phyloP scores from a whole-genome alignment of 164 flowering plant species.

The Sedum album region DNA sequence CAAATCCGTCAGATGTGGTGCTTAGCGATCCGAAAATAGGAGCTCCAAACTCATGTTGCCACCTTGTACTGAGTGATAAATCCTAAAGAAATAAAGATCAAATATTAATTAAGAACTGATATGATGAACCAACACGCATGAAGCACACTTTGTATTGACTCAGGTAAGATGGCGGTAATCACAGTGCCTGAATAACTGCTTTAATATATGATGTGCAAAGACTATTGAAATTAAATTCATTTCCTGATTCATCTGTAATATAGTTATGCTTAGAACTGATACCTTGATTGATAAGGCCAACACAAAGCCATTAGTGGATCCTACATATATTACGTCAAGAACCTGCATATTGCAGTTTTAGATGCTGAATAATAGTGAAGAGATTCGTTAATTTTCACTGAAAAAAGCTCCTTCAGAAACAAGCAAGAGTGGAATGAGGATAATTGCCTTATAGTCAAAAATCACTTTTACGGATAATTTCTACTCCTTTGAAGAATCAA shows the following conservation, averaged over 20 bases:
- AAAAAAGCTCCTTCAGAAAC: too few relatives aligned
- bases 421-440: not conserved
- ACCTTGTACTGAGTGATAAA: conserved; percentile 34
- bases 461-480: not conserved
- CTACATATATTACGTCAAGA: conserved; percentile 52
- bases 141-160: not conserved
- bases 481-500: not conserved
- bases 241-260: not conserved
- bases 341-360: conserved; percentile 24
- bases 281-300: conserved; percentile 67
- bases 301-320: conserved; percentile 72
- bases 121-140: not conserved
- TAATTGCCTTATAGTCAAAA: not conserved
- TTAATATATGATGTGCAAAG: not conserved
- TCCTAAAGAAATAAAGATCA: conserved; percentile 35
- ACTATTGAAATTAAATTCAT: not conserved
- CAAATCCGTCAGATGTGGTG: conserved; percentile 40
- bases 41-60: conserved; percentile 58
- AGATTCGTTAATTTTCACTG: too few relatives aligned
- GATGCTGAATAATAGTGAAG: not conserved
- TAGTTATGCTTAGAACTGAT: conserved; percentile 7
- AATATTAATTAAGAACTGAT: not conserved
- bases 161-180: not conserved
- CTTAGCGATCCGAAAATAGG: conserved; percentile 86
- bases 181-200: not conserved